Evolutionary conservation across 306 rosid species (phyloP), one percentile per base, ranked within the genome.

Genomic region (Citrullus mucosospermus): DNA sequence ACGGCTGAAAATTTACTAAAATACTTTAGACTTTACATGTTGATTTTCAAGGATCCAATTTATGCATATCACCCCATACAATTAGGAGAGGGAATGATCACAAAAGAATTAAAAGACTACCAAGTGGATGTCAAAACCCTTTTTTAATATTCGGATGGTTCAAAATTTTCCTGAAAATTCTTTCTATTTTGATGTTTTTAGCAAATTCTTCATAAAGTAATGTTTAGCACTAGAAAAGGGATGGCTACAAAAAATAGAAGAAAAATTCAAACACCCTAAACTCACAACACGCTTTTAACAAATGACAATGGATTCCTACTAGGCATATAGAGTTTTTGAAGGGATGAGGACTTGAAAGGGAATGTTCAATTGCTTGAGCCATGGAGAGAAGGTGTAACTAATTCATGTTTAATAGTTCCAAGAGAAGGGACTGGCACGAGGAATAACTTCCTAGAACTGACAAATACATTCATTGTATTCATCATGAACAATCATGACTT

Each of bases 1-100:
- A 91, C 98, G 81, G 98, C 98, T 93, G 92, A 82, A 84, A 84
- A 73, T 8, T 58, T 67, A 46, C 62, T 32, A 14, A 76, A 43
- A 68, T 46, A 58, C 56, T 77, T 75, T 34, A 77, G 76, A 44
- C n/a, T 70, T 70, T 22, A 68, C 34, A 68, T 41, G 16, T 48
- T 5, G 5, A 48, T 12, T 51, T 25, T 14, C 56, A 72, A 48
- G 13, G 60, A 50, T 28, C 48, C 60, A 28, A 50, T 30, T 30
- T 15, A 50, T 50, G 34, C 8, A 28, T 50, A 51, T 28, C 77
- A 71, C 5, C 6, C 54, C 77, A 25, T 48, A 28, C 7, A 25
- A 28, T 4, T 70, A 43, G 53, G 75, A 67, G 75, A 14, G 38
- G 75, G 51, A 67, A 20, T 22, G n/a, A 39, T 66, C 17, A 66